These are phyloP conservation scores for Curvularia sp. DNA, from an alignment of 2,329 filamentous ascomycete genomes.

Conservation along the genomic window DNA sequence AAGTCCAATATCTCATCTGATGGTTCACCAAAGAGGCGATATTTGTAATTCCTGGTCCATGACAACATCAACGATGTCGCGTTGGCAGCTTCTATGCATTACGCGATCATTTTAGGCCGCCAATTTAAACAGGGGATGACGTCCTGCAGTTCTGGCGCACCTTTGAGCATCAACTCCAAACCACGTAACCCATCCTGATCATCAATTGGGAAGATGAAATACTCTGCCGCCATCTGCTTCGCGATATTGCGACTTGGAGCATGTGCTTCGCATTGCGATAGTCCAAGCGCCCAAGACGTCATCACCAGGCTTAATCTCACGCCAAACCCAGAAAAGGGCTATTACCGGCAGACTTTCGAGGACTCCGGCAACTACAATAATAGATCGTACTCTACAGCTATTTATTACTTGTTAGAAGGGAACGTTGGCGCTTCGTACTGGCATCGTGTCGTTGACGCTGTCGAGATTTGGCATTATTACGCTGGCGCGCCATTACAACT, in stretches of 20 bases:
- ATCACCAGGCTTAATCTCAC: constrained; percentile 54
- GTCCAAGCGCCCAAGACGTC: constrained; percentile 51
- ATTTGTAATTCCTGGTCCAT: too few relatives aligned
- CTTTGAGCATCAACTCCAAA: background rate
- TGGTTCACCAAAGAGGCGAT: too few relatives aligned
- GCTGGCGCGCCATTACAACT: constrained; percentile 60
- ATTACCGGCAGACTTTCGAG: constrained; percentile 57
- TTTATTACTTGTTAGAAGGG: constrained; percentile 62
- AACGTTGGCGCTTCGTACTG: constrained; percentile 53
- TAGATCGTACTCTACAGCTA: constrained; percentile 58
- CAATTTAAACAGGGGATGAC: background rate
- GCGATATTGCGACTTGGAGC: constrained; percentile 1
- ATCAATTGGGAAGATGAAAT: background rate
- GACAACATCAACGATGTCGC: background rate
- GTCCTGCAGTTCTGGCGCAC: background rate
- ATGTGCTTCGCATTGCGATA: background rate
- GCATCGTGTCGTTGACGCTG: constrained; percentile 59
- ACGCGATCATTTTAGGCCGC: background rate
- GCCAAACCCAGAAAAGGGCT: constrained; percentile 60
- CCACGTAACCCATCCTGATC: background rate
- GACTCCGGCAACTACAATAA: constrained; percentile 44
- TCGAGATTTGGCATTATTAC: constrained; percentile 63
- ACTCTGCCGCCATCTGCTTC: background rate
- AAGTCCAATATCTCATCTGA: too few relatives aligned
- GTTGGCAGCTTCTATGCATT: background rate